Percentiles rank a stretch among this genome's conserved stretches.
Evolutionary conservation across 306 rosid species (phyloP).

Genomic region (Carpinus viminea): DNA sequence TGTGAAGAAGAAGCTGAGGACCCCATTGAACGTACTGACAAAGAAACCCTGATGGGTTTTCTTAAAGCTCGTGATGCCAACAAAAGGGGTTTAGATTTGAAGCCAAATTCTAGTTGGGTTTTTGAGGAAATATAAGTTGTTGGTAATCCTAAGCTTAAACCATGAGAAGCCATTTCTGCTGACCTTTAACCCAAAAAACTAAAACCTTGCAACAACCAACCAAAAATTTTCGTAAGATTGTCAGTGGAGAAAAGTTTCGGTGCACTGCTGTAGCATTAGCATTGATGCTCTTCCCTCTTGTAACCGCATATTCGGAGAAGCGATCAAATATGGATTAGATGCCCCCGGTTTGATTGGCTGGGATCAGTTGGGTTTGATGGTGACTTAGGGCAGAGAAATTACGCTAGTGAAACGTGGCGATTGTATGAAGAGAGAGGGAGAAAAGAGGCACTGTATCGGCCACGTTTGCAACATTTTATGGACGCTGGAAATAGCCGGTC

Average conservation of each 20-base stretch:
- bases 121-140: slow-evolving; percentile 33
- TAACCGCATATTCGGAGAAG: background rate
- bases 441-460: slow-evolving; percentile 12
- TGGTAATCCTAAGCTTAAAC: slow-evolving; percentile 44
- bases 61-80: slow-evolving; percentile 32
- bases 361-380: background rate
- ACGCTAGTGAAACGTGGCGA: slow-evolving; percentile 1
- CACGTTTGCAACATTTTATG: slow-evolving; percentile 18
- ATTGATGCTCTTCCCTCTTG: background rate
- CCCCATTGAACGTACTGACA: slow-evolving; percentile 68
- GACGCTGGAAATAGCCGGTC: background rate
- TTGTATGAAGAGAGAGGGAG: background rate
- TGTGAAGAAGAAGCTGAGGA: slow-evolving; percentile 80
- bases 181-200: background rate
- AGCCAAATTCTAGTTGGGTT: slow-evolving; percentile 31
- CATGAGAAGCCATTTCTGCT: slow-evolving; percentile 46
- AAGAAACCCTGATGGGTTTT: slow-evolving; percentile 40
- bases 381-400: background rate
- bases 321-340: background rate
- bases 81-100: slow-evolving; percentile 30
- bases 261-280: background rate
- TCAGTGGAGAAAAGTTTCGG: background rate
- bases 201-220: background rate
- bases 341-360: background rate
- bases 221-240: background rate